phyloP scores from a whole-genome alignment of 805 yeast species.

The Wickerhamomyces mucosus region DNA sequence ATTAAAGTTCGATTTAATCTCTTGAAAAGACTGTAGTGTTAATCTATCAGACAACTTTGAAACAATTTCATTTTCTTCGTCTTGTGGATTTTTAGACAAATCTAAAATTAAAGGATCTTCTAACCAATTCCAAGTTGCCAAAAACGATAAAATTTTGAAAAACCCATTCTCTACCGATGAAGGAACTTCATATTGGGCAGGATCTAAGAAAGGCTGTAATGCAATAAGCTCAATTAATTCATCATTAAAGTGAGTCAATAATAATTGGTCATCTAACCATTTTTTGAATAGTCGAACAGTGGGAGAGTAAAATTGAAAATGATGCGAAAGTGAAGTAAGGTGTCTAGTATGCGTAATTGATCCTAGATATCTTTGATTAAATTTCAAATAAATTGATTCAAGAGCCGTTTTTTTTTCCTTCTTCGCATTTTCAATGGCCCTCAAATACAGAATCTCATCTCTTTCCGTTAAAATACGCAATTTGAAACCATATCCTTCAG shows the following conservation, averaged over 20 bases:
- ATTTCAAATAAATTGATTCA: conserved; percentile 54
- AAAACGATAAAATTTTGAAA: conserved; percentile 56
- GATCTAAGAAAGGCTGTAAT: conserved; percentile 75
- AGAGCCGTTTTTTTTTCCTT: conserved; percentile 49
- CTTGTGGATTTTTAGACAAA: conserved; percentile 42
- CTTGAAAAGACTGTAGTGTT: conserved; percentile 50
- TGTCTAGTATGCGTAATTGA: conserved; percentile 76
- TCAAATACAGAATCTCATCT: conserved; percentile 64
- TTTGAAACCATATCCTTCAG: conserved; percentile 85
- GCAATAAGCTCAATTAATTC: conserved; percentile 79
- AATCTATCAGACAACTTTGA: conserved; percentile 51
- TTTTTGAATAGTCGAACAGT: conserved; percentile 77
- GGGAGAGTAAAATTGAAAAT: conserved; percentile 66
- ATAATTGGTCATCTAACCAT: conserved; percentile 82
- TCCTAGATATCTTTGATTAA: conserved; percentile 54
- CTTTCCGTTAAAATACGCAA: conserved; percentile 73
- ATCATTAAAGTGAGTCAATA: conserved; percentile 63
- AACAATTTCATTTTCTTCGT: conserved; percentile 27
- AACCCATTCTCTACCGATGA: conserved; percentile 76
- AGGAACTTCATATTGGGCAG: conserved; percentile 79
- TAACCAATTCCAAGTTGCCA: conserved; percentile 91
- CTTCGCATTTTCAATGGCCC: conserved; percentile 60
- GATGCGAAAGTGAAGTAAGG: conserved; percentile 57
- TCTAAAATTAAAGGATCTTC: conserved; percentile 80
- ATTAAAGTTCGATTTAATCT: conserved; percentile 55